phyloP scores from a whole-genome alignment of 2,329 filamentous ascomycete genomes.

The Xylariomycetidae sp. region DNA sequence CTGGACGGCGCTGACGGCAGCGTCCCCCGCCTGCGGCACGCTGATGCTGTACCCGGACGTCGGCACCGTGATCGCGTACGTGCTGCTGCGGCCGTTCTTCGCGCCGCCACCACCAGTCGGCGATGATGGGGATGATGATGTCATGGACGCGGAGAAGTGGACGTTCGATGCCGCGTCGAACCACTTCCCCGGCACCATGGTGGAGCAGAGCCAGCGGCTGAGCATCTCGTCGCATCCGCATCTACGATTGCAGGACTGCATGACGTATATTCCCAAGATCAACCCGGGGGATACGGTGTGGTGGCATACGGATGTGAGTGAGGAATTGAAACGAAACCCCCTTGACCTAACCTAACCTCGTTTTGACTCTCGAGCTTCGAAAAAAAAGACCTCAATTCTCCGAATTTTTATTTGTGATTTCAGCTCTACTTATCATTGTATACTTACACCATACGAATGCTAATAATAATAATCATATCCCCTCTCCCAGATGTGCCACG shows the following conservation, averaged over 20 bases:
- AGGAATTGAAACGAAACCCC: too few species aligned
- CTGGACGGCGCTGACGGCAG: constrained; percentile 36
- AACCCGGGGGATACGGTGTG: constrained; percentile 36
- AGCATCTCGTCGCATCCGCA: constrained; percentile 33
- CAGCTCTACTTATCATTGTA: too few species aligned
- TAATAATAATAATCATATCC: too few species aligned
- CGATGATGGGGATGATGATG: constrained; percentile 14
- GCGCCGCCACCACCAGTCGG: too few species aligned
- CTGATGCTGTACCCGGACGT: constrained; percentile 32
- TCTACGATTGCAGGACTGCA: constrained; percentile 30
- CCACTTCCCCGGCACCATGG: constrained; percentile 35
- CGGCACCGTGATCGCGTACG: neutral
- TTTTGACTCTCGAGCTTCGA: too few species aligned
- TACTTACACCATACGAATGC: too few species aligned
- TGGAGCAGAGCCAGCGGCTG: constrained; percentile 29
- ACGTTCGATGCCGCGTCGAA: constrained; percentile 24
- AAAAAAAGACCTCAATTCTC: too few species aligned
- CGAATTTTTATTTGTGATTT: neutral
- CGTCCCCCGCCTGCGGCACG: constrained; percentile 30
- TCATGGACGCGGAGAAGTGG: constrained; percentile 34
- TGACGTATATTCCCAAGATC: constrained; percentile 33
- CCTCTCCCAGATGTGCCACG: constrained; percentile 27
- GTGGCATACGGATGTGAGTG: constrained; percentile 36
- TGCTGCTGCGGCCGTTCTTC: neutral
- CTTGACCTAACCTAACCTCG: too few species aligned